These are phyloP conservation scores for Carex myosuroides DNA, from an alignment of 176 grass and related monocot species.

Conservation along the genomic window DNA sequence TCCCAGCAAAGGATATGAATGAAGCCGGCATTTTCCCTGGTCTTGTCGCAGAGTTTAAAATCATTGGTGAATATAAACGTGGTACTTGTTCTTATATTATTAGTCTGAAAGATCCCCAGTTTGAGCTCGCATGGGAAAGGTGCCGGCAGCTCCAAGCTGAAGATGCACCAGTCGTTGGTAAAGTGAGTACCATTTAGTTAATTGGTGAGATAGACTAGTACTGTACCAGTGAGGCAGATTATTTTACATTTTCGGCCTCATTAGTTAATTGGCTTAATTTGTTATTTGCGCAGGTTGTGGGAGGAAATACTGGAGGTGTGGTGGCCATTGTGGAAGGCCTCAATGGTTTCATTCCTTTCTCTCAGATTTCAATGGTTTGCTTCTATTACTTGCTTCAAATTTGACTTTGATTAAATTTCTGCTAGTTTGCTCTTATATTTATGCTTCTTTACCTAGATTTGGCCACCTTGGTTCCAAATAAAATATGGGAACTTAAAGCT, in stretches of 20 bases:
- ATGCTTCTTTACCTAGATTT: neutral
- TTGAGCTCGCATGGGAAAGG: constrained; percentile 89
- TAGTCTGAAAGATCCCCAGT: constrained; percentile 71
- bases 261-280: constrained; percentile 1
- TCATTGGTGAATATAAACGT: constrained; percentile 55
- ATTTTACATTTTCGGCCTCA: neutral
- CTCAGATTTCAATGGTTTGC: constrained; percentile 77
- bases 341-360: constrained; percentile 90
- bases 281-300: constrained; percentile 52
- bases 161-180: constrained; percentile 64
- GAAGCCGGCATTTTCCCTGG: constrained; percentile 79
- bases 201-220: neutral
- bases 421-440: neutral
- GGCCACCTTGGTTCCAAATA: neutral
- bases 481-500: neutral
- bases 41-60: constrained; percentile 68
- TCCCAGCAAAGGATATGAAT: constrained; percentile 54
- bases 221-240: neutral
- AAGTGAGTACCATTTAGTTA: constrained; percentile 45
- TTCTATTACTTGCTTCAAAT: neutral
- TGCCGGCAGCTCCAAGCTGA: constrained; percentile 90
- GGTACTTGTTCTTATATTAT: constrained; percentile 70
- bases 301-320: constrained; percentile 88
- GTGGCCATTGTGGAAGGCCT: constrained; percentile 74
- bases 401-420: neutral